phyloP scores from a whole-genome alignment of 1,284 basidiomycete genomes.

The Tilletia caries region DNA sequence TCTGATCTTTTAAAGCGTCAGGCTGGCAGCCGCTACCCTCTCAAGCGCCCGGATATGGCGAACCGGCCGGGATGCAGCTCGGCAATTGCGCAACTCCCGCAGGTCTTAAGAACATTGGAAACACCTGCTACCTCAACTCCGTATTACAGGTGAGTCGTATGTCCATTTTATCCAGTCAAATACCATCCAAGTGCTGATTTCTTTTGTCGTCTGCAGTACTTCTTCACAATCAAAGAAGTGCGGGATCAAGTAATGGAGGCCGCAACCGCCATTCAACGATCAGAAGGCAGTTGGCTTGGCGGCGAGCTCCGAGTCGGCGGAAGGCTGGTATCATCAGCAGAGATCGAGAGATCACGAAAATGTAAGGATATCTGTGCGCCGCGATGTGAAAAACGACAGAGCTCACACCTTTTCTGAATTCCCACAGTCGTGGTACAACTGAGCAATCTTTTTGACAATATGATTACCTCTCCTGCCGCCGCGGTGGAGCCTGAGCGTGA shows the following conservation, averaged over 20 bases:
- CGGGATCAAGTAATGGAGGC: constrained; percentile 66
- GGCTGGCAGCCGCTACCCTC: no score
- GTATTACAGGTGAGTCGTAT: constrained; percentile 57
- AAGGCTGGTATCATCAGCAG: constrained; percentile 71
- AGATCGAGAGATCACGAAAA: constrained; percentile 75
- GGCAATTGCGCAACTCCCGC: constrained; percentile 59
- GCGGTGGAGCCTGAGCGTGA: constrained; percentile 79
- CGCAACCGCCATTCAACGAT: neutral
- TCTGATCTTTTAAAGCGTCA: no score
- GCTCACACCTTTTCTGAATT: constrained; percentile 4
- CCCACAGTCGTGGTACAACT: constrained; percentile 71
- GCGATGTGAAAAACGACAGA: no score
- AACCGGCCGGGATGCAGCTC: neutral
- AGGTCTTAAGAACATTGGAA: constrained; percentile 85
- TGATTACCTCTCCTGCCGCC: constrained; percentile 66
- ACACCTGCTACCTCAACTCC: constrained; percentile 88
- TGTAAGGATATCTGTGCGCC: constrained; percentile 63
- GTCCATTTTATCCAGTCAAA: neutral
- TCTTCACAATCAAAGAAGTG: constrained; percentile 87
- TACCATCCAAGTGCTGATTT: neutral
- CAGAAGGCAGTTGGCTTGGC: neutral
- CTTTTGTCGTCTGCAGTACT: constrained; percentile 63
- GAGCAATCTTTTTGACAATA: constrained; percentile 71
- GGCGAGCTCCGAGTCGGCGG: constrained; percentile 69
- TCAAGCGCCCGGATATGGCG: neutral